Conservation (phyloP, 495 filamentous ascomycete genomes). For the Penicillium samsonianum region DNA sequence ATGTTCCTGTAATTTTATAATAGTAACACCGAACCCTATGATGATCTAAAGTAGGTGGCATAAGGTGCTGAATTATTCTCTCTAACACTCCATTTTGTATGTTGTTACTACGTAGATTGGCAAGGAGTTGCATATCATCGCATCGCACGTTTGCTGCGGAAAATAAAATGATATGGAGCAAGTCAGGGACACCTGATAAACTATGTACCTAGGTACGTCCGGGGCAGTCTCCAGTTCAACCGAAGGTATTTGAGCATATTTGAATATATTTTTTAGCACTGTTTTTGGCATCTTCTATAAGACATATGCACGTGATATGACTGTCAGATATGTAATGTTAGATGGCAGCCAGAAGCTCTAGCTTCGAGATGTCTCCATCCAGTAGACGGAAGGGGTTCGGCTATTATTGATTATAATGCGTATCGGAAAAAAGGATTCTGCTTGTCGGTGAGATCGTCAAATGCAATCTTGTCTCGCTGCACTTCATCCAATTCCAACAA, state of each 20-base stretch:
- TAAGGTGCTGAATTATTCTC: neutral
- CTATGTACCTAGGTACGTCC: too few relatives aligned
- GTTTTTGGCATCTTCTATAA: too few relatives aligned
- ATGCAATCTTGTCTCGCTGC: slow-evolving; percentile 64
- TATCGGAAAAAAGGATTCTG: slow-evolving; percentile 77
- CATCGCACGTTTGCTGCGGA: neutral
- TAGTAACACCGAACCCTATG: neutral
- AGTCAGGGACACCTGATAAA: too few relatives aligned
- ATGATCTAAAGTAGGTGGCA: neutral
- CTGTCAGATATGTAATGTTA: too few relatives aligned
- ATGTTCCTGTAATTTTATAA: neutral
- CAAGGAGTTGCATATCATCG: neutral
- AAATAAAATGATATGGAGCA: neutral
- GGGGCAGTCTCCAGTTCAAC: too few relatives aligned
- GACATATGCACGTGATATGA: too few relatives aligned
- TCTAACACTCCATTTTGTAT: neutral
- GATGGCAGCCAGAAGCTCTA: neutral
- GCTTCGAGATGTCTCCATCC: too few relatives aligned
- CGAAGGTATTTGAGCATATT: too few relatives aligned
- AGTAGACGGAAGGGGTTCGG: too few relatives aligned
- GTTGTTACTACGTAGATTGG: neutral
- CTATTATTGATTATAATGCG: slow-evolving; percentile 56
- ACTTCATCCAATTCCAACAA: slow-evolving; percentile 55
- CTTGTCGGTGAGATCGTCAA: slow-evolving; percentile 73
- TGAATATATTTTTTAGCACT: too few relatives aligned